Base-by-base conservation (phyloP, 2,329 filamentous ascomycete genomes). In the Fusarium piperis region DNA sequence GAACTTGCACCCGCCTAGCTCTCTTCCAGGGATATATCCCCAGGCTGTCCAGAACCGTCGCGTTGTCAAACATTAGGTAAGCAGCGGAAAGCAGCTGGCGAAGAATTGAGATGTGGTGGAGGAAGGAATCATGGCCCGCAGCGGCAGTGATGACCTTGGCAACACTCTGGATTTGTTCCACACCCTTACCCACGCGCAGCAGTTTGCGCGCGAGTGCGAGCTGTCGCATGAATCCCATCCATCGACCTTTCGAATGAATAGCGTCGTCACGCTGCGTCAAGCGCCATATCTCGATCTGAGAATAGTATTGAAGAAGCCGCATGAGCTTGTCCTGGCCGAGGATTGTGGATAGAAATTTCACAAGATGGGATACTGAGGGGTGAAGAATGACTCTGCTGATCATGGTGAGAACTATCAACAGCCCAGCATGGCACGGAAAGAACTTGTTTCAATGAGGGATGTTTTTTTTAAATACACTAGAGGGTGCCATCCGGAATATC, bases 11-110 rank as follows among this genome's bases (percentile, higher is more conserved):
- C n/a, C n/a, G n/a, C n/a, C n/a, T n/a, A n/a, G n/a, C n/a, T n/a
- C 46, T 32, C 57, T 70, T 70, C 62, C 46, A 57, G 26, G 67
- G 67, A 4, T 67, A 41, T 6, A 70, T 62, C 26, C 67, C 62
- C 30, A 70, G 70, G n/a, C 67, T 70, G 44, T 70, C 63, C 11
- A 63, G 36, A 15, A 70, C 38, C 7, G 67, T 70, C 7, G 46
- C 53, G 2, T 64, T 71, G 38, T 70, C 63, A 18, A 55, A 64
- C 8, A 46, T 59, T 39, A 70, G 7, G 11, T 59, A 67, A 5
- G 59, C 67, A 5, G 67, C 67, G 15, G 41, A 52, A 15, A 71
- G 20, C 1, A 56, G 23, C 18, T 70, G 67, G 13, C 67, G 67
- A n/a, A 63, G 26, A 23, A 67, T n/a, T 1, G 63, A 67, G 12